These are phyloP conservation scores for Kazachstania africana DNA, from an alignment of 805 yeast species.

Conservation along the genomic window DNA sequence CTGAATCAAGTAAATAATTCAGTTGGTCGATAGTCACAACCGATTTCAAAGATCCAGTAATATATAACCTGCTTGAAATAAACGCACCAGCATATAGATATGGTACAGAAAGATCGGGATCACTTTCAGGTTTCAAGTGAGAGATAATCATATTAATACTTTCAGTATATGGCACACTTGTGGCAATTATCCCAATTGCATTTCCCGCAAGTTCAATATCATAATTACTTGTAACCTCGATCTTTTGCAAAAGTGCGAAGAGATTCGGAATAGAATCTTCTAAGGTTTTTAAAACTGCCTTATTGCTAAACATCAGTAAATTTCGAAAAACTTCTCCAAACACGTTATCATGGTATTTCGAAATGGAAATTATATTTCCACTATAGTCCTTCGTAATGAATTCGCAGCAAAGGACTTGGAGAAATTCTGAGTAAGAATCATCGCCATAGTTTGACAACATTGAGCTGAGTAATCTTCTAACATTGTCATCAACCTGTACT, in stretches of 20 bases:
- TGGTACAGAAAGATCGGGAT: too few species aligned
- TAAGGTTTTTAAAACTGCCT: slow-evolving; percentile 4
- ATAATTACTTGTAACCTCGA: slow-evolving; percentile 10
- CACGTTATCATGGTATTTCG: slow-evolving; percentile 15
- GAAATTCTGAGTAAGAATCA: slow-evolving; percentile 17
- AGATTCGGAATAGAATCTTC: slow-evolving; percentile 15
- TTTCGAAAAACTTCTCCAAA: slow-evolving; percentile 29
- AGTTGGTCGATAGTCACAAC: slow-evolving; percentile 1
- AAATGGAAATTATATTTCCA: slow-evolving; percentile 9
- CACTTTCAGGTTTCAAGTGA: too few species aligned
- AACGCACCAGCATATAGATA: slow-evolving; percentile 8
- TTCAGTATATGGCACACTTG: too few species aligned
- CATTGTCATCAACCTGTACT: slow-evolving; percentile 45
- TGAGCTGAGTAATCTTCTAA: slow-evolving; percentile 27
- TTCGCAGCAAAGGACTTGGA: slow-evolving; percentile 30
- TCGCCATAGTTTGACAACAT: slow-evolving; percentile 5
- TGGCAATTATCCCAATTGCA: background rate
- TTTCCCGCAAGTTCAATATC: slow-evolving; percentile 6
- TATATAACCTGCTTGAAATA: slow-evolving; percentile 14
- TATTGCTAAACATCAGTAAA: slow-evolving; percentile 14
- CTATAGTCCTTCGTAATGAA: slow-evolving; percentile 12
- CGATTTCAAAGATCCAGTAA: too few species aligned
- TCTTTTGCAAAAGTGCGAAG: slow-evolving; percentile 11
- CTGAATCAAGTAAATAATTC: slow-evolving; percentile 1
- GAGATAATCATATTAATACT: too few species aligned